Conservation (phyloP, 129 eudicot genomes). For the Tagetes erecta region DNA sequence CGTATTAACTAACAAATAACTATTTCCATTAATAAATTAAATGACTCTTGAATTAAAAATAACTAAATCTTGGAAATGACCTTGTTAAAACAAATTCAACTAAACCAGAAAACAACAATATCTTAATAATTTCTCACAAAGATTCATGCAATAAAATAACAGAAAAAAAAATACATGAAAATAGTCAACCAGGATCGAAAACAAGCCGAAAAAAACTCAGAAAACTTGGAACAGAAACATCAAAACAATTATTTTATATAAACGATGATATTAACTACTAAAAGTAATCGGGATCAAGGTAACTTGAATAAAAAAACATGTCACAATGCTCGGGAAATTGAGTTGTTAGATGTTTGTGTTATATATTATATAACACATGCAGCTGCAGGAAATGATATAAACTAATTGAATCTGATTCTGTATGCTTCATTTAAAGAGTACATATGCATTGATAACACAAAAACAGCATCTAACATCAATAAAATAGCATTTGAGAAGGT, state of each 20-base stretch:
- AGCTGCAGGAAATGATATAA: slow-evolving; percentile 25
- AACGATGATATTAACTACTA: slow-evolving; percentile 43
- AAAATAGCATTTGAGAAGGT: slow-evolving; percentile 48
- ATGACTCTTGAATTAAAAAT: slow-evolving; percentile 4
- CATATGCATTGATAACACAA: slow-evolving; percentile 39
- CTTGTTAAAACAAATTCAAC: slow-evolving; percentile 39
- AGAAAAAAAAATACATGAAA: slow-evolving; percentile 34
- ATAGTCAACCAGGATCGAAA: slow-evolving; percentile 36
- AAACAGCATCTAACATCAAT: slow-evolving; percentile 62
- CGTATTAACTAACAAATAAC: slow-evolving; percentile 3
- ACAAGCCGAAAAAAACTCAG: slow-evolving; percentile 48
- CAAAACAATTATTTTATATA: slow-evolving; percentile 62
- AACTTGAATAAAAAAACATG: slow-evolving; percentile 69
- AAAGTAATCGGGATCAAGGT: slow-evolving; percentile 39
- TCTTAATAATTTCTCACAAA: not conserved
- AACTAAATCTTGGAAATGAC: slow-evolving; percentile 49
- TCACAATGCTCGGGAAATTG: slow-evolving; percentile 61
- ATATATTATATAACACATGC: slow-evolving; percentile 36
- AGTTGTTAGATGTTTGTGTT: slow-evolving; percentile 78
- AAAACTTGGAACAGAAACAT: slow-evolving; percentile 93
- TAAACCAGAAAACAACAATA: slow-evolving; percentile 17
- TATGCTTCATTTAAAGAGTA: slow-evolving; percentile 43
- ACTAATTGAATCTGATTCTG: slow-evolving; percentile 27
- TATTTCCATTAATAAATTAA: slow-evolving; percentile 3
- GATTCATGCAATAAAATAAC: slow-evolving; percentile 32